These are phyloP conservation scores for Oryza brachyantha DNA, from an alignment of 176 grass and related monocot genomes.

Conservation along the genomic window DNA sequence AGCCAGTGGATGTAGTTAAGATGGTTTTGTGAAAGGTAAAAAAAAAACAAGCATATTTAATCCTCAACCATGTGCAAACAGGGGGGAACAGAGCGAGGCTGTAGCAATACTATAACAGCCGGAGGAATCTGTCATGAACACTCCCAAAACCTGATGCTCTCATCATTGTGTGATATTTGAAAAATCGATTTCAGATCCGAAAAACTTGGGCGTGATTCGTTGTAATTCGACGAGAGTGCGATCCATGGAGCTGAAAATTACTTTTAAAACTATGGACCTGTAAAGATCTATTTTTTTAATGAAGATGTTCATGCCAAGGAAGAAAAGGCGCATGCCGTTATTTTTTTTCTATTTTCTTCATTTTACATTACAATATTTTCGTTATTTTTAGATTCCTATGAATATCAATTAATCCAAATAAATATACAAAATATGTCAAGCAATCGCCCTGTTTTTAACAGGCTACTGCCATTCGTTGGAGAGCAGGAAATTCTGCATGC, in stretches of 20 bases:
- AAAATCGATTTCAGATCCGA: background rate
- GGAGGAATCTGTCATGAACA: background rate
- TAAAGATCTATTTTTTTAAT: background rate
- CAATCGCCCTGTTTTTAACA: too few species aligned
- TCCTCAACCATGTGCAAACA: background rate
- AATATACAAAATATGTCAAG: too few species aligned
- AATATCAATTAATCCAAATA: too few species aligned
- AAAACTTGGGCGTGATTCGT: background rate
- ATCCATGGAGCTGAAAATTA: background rate
- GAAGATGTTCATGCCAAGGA: background rate
- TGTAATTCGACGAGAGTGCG: background rate
- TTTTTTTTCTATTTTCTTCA: background rate
- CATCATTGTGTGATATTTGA: constrained; percentile 12
- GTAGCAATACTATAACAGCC: background rate
- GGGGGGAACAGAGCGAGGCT: background rate
- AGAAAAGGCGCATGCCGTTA: background rate
- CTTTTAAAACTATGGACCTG: background rate
- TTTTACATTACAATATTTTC: too few species aligned
- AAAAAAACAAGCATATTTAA: background rate
- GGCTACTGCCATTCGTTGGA: background rate
- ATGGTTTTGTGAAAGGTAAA: constrained; percentile 13
- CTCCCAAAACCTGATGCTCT: background rate
- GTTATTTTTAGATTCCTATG: too few species aligned
- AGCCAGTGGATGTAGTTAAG: background rate
- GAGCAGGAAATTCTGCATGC: background rate